Base-by-base conservation (phyloP, 2,329 filamentous ascomycete species). In the Juglanconis sp. region DNA sequence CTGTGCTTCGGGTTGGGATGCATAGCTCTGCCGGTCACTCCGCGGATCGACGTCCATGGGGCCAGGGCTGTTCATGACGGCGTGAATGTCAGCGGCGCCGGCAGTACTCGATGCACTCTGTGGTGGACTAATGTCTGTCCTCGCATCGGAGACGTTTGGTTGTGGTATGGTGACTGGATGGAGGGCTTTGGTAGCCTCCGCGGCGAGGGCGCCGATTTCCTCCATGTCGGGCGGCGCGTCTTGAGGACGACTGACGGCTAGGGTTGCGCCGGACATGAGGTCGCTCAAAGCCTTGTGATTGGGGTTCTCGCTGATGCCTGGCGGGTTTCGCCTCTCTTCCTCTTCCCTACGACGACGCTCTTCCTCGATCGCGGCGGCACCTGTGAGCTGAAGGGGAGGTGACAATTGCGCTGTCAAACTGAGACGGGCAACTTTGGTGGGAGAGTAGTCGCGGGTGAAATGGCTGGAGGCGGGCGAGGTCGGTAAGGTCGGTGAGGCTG, bases 41-140 rank as follows among this genome's bases (percentile, higher is more conserved):
- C 75, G 79, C 48, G 71, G 69, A 65, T 85, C 82, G 52, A 85
- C 71, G 11, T 85, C 82, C 81, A 85, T 84, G 34, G 81, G 76
- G 1, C 72, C 76, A 34, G 83, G 81, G 62, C 80, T 85, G 55
- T 79, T 75, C 8, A 80, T 79, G 7, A 83, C 76, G 2, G 76
- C 68, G 11, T 58, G 61, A 46, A 40, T 40, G 5, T 57, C 58
- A n/a, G 54, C 32, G 15, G 61, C 55, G 13, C 68, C 69, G 15
- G 68, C 68, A 34, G 74, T 72, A 46, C 75, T 74, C 36, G 74
- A 72, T 47, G 82, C 67, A 65, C 75, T 80, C 30, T 74, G 73
- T 24, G 74, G 68, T 2, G 81, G 75, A 59, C 74, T 79, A 35
- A 75, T 72, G 51, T 80, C 79, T 32, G 71, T 67, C 57, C 78